These are phyloP conservation scores for Liquidambar formosana DNA, from an alignment of 164 flowering plant species.

Conservation along the genomic window DNA sequence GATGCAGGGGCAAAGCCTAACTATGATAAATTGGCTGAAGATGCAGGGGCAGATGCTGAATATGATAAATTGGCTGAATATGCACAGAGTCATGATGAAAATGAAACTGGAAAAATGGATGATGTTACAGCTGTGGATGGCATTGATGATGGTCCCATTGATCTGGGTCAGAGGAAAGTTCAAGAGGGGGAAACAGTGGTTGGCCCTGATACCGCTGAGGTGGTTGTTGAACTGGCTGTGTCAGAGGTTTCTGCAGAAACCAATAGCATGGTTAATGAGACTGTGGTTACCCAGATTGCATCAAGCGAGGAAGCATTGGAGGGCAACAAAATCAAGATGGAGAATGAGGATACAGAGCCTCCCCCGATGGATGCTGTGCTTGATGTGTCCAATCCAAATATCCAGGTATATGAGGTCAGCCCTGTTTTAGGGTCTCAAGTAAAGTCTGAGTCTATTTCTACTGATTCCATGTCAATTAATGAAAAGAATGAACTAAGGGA, in stretches of 20 bases:
- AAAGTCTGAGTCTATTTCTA: constrained; percentile 88
- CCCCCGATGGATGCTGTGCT: constrained; percentile 23
- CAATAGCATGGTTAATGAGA: constrained; percentile 19
- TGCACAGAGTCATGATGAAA: background rate
- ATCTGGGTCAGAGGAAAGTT: constrained; percentile 14
- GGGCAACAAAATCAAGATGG: constrained; percentile 27
- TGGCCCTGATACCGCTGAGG: constrained; percentile 14
- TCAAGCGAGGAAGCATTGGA: constrained; percentile 22
- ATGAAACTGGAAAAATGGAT: background rate
- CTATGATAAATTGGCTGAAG: background rate
- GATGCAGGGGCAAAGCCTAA: background rate
- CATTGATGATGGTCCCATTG: background rate
- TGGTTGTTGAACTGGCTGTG: constrained; percentile 19
- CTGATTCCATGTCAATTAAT: constrained; percentile 84
- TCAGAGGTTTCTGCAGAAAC: constrained; percentile 27
- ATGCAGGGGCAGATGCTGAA: background rate
- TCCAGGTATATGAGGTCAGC: constrained; percentile 96
- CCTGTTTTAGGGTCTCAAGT: constrained; percentile 77
- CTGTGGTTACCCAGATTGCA: constrained; percentile 26
- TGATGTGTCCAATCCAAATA: constrained; percentile 35
- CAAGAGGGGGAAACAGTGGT: constrained; percentile 21
- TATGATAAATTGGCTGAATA: background rate
- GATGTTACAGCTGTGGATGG: background rate
- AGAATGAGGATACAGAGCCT: constrained; percentile 23
- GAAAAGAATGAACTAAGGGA: constrained; percentile 90